Evolutionary conservation across 2,329 filamentous ascomycete genomes (phyloP), one percentile per base, ranked within the genome.

Genomic region (Hirsutella minnesotensis): DNA sequence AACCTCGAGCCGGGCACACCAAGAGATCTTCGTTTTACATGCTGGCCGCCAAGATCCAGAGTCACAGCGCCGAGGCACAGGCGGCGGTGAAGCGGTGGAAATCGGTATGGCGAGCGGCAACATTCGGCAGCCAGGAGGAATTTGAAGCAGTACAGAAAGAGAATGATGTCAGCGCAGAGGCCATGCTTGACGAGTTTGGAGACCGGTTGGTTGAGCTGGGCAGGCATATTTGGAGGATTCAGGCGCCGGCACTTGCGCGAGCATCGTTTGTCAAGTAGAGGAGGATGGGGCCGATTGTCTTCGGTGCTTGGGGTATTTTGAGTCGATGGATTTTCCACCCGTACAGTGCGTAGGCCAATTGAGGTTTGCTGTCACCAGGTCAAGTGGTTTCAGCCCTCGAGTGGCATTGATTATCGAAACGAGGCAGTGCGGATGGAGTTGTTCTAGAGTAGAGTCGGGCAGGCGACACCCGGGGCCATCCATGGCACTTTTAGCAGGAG

Each of bases 11-110:
- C 1, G 49, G 45, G 3, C 69, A 77, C 44, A 52, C 49, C 2
- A 68, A 55, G 18, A 56, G 65, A 4, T 70, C 66, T 0, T 75
- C 70, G 0, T 78, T 76, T 47, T 77, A 78, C 49, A 56, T 76
- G 51, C 46, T 77, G 9, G 72, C 71, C 2, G 63, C 53, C 1
- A 49, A 65, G 3, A 56, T 77, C 0, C 55, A 62, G 35, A 56
- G 57, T 5, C 34, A 54, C 3, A 45, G 47, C 16, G 36, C 49
- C 0, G 53, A 58, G 24, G 69, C 67, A 0, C 3, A 51, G 0
- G 27, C 44, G 9, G 64, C 67, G 0, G 47, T 75, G 2, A 35
- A 48, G 3, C 38, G 15, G 4, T 75, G 67, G 66, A 68, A 67
- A 48, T 42, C 16, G 43, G 33, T 33, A 7, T 75, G 65, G 65